Conservation (phyloP, 768 basidiomycete species). For the Dendrothele bispora region DNA sequence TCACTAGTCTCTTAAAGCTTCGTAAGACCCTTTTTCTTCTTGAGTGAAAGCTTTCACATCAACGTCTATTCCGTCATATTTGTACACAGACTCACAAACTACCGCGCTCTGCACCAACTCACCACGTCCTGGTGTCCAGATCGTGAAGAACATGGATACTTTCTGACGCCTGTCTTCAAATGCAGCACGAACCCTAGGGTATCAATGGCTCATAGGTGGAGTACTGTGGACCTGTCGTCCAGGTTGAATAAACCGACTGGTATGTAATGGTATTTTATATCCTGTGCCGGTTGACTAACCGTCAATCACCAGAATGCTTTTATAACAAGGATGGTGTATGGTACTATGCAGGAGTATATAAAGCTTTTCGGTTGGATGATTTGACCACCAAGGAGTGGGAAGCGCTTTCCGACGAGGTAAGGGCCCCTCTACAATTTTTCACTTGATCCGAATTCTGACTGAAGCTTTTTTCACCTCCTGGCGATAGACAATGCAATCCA, state of each 20-base stretch:
- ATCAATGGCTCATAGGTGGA: constrained; percentile 76
- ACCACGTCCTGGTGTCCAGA: constrained; percentile 82
- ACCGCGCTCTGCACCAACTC: constrained; percentile 63
- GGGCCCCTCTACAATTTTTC: constrained; percentile 9
- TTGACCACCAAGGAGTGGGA: constrained; percentile 70
- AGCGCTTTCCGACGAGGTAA: constrained; percentile 63
- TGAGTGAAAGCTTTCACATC: not conserved
- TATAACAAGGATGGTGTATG: constrained; percentile 78
- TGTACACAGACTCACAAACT: constrained; percentile 54
- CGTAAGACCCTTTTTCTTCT: constrained; percentile 39
- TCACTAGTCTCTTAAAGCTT: constrained; percentile 53
- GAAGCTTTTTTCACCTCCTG: no score
- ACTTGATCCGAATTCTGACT: not conserved
- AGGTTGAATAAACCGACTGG: constrained; percentile 66
- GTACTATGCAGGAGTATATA: constrained; percentile 85
- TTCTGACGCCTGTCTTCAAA: constrained; percentile 71
- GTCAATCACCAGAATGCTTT: constrained; percentile 60
- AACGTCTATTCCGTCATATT: no score
- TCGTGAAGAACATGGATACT: constrained; percentile 81
- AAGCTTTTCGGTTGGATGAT: constrained; percentile 62
- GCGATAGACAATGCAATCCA: constrained; percentile 58
- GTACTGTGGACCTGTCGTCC: constrained; percentile 57
- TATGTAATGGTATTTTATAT: constrained; percentile 18
- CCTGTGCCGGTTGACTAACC: not conserved
- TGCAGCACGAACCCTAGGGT: constrained; percentile 80